phyloP scores from a whole-genome alignment of 2,329 filamentous ascomycete genomes.

The Ophiostoma tasmaniense region DNA sequence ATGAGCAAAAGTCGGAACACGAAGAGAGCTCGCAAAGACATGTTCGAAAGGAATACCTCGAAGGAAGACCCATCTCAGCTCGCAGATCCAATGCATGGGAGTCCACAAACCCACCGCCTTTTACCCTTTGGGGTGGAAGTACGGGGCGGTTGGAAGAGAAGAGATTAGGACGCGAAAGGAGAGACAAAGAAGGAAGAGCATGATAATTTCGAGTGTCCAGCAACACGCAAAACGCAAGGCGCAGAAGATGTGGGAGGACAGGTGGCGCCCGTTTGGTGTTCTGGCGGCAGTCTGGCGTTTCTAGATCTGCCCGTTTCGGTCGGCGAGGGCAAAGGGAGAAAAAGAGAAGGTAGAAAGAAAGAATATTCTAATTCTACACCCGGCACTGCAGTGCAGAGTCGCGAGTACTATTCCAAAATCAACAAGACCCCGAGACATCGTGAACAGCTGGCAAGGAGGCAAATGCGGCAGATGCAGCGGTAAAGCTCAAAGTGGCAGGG shows the following conservation, averaged over 20 bases:
- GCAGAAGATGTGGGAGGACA: background rate
- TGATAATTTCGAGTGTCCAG: too few relatives aligned
- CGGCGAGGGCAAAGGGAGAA: background rate
- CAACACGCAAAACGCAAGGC: background rate
- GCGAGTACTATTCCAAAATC: background rate
- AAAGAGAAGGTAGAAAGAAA: background rate
- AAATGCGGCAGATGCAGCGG: background rate
- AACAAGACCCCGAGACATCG: background rate
- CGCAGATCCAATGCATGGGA: constrained; percentile 12
- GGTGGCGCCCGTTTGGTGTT: background rate
- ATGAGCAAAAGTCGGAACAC: too few relatives aligned
- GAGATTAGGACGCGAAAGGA: background rate
- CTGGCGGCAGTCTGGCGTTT: constrained; percentile 3
- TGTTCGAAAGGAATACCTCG: too few relatives aligned
- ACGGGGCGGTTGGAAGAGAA: background rate
- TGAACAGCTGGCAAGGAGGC: background rate
- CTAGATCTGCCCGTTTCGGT: constrained; percentile 12
- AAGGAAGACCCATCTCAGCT: constrained; percentile 10
- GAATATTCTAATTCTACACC: background rate
- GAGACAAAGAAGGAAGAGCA: background rate
- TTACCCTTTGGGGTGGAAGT: background rate
- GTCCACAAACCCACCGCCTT: background rate
- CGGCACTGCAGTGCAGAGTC: background rate
- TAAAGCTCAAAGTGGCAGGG: background rate
- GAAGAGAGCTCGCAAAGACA: background rate